A percentile compares a stretch with the other conserved stretches of the same genome.
These are phyloP conservation scores for Takashimella koratensis DNA, from an alignment of 1,284 basidiomycete genomes.

Conservation along the genomic window DNA sequence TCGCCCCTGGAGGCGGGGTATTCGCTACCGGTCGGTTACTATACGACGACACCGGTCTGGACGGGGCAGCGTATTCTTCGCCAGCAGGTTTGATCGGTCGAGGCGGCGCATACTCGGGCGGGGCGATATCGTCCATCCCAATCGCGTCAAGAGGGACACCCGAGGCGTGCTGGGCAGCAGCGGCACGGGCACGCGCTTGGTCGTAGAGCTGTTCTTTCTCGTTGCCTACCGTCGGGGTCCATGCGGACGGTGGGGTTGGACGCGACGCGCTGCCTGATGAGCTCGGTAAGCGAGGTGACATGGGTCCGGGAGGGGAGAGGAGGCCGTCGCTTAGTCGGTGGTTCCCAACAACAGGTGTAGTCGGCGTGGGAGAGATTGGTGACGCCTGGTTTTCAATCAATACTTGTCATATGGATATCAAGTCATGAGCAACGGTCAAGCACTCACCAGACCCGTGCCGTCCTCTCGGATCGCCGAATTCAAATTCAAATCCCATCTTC, in stretches of 20 bases:
- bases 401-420: not conserved
- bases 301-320: slow-evolving; percentile 4
- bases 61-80: slow-evolving; percentile 15
- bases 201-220: slow-evolving; percentile 59
- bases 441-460: not conserved
- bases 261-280: not conserved
- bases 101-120: slow-evolving; percentile 28
- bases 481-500: slow-evolving; percentile 24
- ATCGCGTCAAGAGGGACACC: slow-evolving; percentile 32
- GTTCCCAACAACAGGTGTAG: not conserved
- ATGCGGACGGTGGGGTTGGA: slow-evolving; percentile 16
- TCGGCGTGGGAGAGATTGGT: not conserved
- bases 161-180: slow-evolving; percentile 46
- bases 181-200: slow-evolving; percentile 61
- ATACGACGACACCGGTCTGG: slow-evolving; percentile 15
- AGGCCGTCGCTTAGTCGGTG: not conserved
- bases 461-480: slow-evolving; percentile 5
- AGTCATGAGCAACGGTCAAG: not conserved
- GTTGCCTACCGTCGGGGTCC: slow-evolving; percentile 33
- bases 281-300: slow-evolving; percentile 1
- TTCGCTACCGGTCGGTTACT: not conserved
- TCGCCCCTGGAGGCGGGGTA: not conserved
- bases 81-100: slow-evolving; percentile 14
- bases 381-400: not conserved
- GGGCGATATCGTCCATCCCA: slow-evolving; percentile 24